Percentiles rank a stretch among this genome's conserved stretches.
These are phyloP conservation scores for Penicillium sclerotigenum DNA, from an alignment of 2,329 filamentous ascomycete genomes.

Conservation along the genomic window DNA sequence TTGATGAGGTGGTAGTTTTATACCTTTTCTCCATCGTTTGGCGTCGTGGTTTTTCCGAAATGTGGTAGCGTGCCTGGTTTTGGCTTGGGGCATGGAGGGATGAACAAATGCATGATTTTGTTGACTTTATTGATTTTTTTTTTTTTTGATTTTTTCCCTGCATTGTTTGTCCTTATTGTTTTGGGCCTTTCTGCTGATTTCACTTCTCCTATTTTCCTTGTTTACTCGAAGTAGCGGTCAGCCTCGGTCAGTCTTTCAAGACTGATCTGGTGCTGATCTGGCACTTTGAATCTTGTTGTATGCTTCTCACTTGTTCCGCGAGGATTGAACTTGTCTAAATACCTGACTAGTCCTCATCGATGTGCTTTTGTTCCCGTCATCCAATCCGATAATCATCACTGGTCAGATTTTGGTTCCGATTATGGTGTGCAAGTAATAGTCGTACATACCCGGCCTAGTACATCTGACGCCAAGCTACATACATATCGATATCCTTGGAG, in stretches of 20 bases:
- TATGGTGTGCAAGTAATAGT: not conserved
- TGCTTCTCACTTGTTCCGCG: not conserved
- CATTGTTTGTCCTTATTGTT: not conserved
- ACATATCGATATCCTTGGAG: not conserved
- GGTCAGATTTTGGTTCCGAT: not conserved
- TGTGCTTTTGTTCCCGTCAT: not conserved
- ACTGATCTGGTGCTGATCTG: not conserved
- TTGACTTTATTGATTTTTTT: not conserved
- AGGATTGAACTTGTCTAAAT: not conserved
- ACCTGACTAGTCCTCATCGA: not conserved
- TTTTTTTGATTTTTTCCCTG: not conserved
- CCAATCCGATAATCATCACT: not conserved
- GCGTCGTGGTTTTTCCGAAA: constrained; percentile 21
- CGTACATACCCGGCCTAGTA: not conserved
- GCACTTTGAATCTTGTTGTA: not conserved
- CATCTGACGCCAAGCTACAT: not conserved
- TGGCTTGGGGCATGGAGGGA: constrained; percentile 1
- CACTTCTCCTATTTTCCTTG: not conserved
- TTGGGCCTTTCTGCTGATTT: not conserved
- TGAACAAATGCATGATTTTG: constrained; percentile 11
- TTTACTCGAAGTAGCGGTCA: not conserved
- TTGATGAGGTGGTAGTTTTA: constrained; percentile 10
- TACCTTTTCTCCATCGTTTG: constrained; percentile 21
- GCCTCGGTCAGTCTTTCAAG: not conserved
- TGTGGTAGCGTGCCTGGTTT: constrained; percentile 15